A percentile compares a stretch with the other conserved stretches of the same genome.
Conservation (phyloP, 441 rosid genomes). For the Pelargonium myrrhifolium region DNA sequence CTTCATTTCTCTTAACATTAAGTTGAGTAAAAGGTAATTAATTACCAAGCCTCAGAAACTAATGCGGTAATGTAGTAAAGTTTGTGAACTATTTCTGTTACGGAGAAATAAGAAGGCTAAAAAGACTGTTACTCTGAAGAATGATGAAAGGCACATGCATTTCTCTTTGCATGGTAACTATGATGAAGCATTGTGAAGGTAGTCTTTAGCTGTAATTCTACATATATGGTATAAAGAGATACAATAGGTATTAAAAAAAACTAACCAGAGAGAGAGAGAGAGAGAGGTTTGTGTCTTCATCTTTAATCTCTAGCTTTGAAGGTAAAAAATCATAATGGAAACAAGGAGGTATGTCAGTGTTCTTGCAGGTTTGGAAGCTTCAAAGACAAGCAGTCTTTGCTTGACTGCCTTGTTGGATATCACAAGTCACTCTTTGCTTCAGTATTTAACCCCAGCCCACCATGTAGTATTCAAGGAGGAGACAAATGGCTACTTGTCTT, state of each 20-base stretch:
- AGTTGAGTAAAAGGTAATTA: neutral
- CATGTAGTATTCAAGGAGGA: conserved; percentile 22
- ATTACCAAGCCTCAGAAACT: neutral
- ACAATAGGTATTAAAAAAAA: conserved; percentile 1
- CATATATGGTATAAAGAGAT: neutral
- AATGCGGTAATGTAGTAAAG: neutral
- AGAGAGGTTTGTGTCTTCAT: conserved; percentile 5
- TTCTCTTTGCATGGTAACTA: conserved; percentile 25
- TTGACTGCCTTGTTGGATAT: conserved; percentile 12
- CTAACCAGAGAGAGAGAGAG: neutral
- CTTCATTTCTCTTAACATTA: neutral
- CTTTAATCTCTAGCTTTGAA: conserved; percentile 31
- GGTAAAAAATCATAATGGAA: conserved; percentile 32
- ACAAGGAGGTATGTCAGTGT: conserved; percentile 21
- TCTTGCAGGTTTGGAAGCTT: conserved; percentile 29
- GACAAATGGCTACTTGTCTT: conserved; percentile 27
- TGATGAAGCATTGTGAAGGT: conserved; percentile 27
- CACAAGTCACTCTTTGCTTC: conserved; percentile 8
- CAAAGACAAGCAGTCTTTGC: conserved; percentile 25
- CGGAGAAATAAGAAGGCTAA: neutral
- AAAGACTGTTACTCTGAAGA: conserved; percentile 15
- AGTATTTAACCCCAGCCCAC: conserved; percentile 31
- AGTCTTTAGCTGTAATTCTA: conserved; percentile 23
- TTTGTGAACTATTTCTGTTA: neutral
- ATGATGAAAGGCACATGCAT: conserved; percentile 33